Evolutionary conservation across 2,329 filamentous ascomycete species (phyloP).

Genomic region (Myriosclerotinia scirpicola): DNA sequence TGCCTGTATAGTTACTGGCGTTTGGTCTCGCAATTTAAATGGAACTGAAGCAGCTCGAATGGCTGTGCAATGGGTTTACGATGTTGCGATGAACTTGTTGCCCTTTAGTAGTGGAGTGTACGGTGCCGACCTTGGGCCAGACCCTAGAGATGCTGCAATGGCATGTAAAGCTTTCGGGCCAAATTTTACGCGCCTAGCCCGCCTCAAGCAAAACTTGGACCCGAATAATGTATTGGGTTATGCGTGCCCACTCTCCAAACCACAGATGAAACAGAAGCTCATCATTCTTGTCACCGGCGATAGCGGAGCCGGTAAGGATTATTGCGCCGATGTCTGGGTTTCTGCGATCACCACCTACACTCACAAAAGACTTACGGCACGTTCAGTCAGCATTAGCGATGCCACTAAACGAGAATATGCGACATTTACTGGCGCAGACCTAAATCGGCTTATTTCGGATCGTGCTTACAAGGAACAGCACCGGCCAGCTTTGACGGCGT

Average conservation of each 20-base stretch:
- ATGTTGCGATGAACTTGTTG: conserved; percentile 49
- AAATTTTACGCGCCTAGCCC: conserved; percentile 51
- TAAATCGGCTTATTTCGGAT: conserved; percentile 50
- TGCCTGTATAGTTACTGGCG: conserved; percentile 62
- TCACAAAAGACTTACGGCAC: conserved; percentile 42
- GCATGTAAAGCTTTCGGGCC: conserved; percentile 57
- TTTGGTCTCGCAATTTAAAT: conserved; percentile 58
- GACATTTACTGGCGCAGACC: conserved; percentile 48
- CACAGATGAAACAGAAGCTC: conserved; percentile 44
- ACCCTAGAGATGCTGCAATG: conserved; percentile 55
- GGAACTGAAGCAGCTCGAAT: conserved; percentile 44
- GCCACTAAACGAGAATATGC: conserved; percentile 59
- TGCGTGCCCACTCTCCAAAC: conserved; percentile 53
- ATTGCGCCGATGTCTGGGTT: conserved; percentile 55
- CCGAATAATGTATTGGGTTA: conserved; percentile 54
- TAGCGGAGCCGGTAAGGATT: conserved; percentile 59
- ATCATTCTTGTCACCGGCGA: conserved; percentile 54
- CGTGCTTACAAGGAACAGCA: conserved; percentile 63
- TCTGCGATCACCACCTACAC: conserved; percentile 42
- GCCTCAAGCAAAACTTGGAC: conserved; percentile 52
- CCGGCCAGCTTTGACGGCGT: conserved; percentile 51
- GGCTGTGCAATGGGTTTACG: conserved; percentile 57
- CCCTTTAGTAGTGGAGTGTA: conserved; percentile 55
- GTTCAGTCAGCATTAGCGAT: conserved; percentile 56
- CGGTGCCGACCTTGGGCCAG: conserved; percentile 61